These are phyloP conservation scores for Boletus bicolor DNA, from an alignment of 768 basidiomycete species.

Conservation along the genomic window DNA sequence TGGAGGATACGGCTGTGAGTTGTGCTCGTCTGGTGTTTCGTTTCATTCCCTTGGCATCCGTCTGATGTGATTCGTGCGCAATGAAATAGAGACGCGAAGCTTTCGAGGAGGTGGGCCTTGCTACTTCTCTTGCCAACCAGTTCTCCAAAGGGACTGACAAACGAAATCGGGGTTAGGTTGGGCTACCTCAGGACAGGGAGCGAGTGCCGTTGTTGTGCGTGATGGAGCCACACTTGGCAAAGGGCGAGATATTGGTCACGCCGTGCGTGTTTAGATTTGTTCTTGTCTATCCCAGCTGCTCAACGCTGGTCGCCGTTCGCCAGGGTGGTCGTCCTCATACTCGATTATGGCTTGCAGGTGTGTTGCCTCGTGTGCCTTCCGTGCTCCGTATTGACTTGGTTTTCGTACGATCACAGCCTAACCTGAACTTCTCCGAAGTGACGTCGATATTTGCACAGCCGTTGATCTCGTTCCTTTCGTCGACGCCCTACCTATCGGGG, in stretches of 20 bases:
- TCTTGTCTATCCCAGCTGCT: not conserved
- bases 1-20: constrained; percentile 77
- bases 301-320: not conserved
- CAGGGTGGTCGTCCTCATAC: constrained; percentile 83
- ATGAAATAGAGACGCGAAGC: constrained; percentile 72
- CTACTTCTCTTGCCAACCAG: not conserved
- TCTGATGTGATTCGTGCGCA: not conserved
- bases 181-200: constrained; percentile 66
- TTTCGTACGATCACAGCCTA: constrained; percentile 48
- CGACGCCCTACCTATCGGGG: constrained; percentile 57
- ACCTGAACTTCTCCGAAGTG: constrained; percentile 78
- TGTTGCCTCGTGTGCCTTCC: not conserved
- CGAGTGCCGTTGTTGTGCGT: constrained; percentile 76
- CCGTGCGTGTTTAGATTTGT: constrained; percentile 56
- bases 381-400: not conserved
- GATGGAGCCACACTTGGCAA: constrained; percentile 75
- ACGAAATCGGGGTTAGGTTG: constrained; percentile 52
- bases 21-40: not conserved
- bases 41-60: not conserved
- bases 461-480: constrained; percentile 65
- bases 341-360: constrained; percentile 74
- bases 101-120: constrained; percentile 71
- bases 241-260: constrained; percentile 70
- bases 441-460: constrained; percentile 83
- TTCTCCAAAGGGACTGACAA: not conserved